Conservation (phyloP, 2,329 filamentous ascomycete species). For the Claviceps humidiphila region DNA sequence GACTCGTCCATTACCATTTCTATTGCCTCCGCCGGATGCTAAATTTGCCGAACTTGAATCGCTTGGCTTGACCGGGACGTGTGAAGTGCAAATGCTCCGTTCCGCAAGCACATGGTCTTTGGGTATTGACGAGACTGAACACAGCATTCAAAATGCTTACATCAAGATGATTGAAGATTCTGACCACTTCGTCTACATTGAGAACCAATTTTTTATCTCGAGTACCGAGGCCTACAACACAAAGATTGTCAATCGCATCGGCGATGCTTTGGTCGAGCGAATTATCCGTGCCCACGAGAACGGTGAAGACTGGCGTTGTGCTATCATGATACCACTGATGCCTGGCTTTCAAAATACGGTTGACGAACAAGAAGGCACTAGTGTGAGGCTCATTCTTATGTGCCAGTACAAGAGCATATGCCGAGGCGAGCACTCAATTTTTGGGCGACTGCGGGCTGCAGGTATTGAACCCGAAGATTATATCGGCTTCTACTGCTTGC, state of each 20-base stretch:
- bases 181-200: conserved; percentile 95
- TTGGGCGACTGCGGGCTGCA: conserved; percentile 63
- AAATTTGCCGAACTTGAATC: conserved; percentile 73
- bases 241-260: conserved; percentile 84
- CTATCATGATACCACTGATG: conserved; percentile 86
- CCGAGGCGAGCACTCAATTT: conserved; percentile 82
- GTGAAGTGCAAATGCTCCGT: conserved; percentile 88
- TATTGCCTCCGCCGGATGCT: conserved; percentile 88
- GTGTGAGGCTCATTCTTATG: conserved; percentile 89
- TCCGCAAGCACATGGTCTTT: conserved; percentile 88
- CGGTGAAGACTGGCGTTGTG: conserved; percentile 78
- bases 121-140: conserved; percentile 74
- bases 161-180: conserved; percentile 89
- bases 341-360: conserved; percentile 98
- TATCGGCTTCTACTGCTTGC: conserved; percentile 85
- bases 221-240: conserved; percentile 80
- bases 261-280: conserved; percentile 84
- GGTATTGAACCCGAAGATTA: conserved; percentile 91
- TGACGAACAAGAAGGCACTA: conserved; percentile 84
- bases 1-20: conserved; percentile 81
- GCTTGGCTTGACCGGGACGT: conserved; percentile 82
- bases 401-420: conserved; percentile 96
- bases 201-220: conserved; percentile 97
- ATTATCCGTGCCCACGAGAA: conserved; percentile 75
- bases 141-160: conserved; percentile 93